phyloP scores from a whole-genome alignment of 2,329 filamentous ascomycete genomes.

The Penicillium sp. region DNA sequence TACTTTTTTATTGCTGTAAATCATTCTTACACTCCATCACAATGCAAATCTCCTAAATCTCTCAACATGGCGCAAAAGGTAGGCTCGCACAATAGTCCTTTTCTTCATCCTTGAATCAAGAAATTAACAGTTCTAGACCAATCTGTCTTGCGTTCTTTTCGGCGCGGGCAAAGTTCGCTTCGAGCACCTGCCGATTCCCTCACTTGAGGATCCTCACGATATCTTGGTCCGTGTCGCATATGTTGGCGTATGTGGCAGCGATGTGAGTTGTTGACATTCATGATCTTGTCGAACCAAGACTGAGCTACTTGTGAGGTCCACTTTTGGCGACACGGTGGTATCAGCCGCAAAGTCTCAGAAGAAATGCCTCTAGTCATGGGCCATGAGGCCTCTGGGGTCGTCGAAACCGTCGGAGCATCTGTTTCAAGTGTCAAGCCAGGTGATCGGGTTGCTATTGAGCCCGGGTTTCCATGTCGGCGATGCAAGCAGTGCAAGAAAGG shows the following conservation, averaged over 20 bases:
- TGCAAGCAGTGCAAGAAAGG: slow-evolving; percentile 40
- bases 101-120: background rate
- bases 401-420: slow-evolving; percentile 25
- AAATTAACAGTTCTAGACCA: background rate
- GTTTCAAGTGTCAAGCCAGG: slow-evolving; percentile 27
- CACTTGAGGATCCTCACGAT: background rate
- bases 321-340: background rate
- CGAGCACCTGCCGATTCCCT: background rate
- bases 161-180: background rate
- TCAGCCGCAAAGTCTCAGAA: background rate
- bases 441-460: slow-evolving; percentile 30
- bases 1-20: background rate
- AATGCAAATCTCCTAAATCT: no score
- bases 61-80: background rate
- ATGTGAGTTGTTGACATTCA: background rate
- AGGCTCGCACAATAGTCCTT: background rate
- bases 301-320: background rate
- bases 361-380: slow-evolving; percentile 30
- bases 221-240: background rate
- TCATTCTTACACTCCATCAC: background rate
- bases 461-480: slow-evolving; percentile 28
- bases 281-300: background rate
- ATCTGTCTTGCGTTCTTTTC: background rate
- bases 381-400: slow-evolving; percentile 34
- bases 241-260: background rate